Base-by-base conservation (phyloP, 768 basidiomycete species). In the Dendrothele bispora region DNA sequence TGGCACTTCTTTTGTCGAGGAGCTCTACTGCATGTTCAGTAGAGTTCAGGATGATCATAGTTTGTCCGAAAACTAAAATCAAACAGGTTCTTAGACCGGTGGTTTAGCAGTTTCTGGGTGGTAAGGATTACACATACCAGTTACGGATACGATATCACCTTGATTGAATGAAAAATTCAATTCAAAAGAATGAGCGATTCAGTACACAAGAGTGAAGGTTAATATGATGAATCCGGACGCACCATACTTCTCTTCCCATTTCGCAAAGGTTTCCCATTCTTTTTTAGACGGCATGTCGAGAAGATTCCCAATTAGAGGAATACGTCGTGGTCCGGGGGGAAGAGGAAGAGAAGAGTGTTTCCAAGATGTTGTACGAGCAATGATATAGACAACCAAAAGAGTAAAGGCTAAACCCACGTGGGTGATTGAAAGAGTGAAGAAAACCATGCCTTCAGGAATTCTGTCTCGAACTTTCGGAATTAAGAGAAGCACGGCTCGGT, bases 1-100 rank as follows among this genome's bases (percentile, higher is more conserved):
- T 54, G 32, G 63, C 52, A 25, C 70, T 68, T 50, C 69, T 73
- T 55, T 70, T 71, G 32, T 74, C 68, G 32, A 74, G 61, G 55
- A 72, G 56, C 28, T 74, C 66, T 22, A 59, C 40, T 5, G 69
- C 65, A 11, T 53, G 25, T 12, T 59, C 49, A 27, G 36, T 44
- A 1, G 51, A 58, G 49, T 71, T 71, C 28, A 71, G 24, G 28
- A 71, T 11, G 15, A 72, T 15, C n/a, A 71, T 60, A 42, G 65
- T 64, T 41, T 72, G 68, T 7, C 55, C 69, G 6, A 70, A 56
- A 8, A 67, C 46, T 25, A 71, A 70, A 10, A 32, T 32, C n/a
- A n/a, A n/a, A n/a, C n/a, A n/a, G n/a, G n/a, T n/a, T n/a, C n/a
- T n/a, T n/a, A n/a, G n/a, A n/a, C n/a, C n/a, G n/a, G n/a, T n/a